Evolutionary conservation across 1,284 basidiomycete species (phyloP).

Genomic region (Tilletia horrida): DNA sequence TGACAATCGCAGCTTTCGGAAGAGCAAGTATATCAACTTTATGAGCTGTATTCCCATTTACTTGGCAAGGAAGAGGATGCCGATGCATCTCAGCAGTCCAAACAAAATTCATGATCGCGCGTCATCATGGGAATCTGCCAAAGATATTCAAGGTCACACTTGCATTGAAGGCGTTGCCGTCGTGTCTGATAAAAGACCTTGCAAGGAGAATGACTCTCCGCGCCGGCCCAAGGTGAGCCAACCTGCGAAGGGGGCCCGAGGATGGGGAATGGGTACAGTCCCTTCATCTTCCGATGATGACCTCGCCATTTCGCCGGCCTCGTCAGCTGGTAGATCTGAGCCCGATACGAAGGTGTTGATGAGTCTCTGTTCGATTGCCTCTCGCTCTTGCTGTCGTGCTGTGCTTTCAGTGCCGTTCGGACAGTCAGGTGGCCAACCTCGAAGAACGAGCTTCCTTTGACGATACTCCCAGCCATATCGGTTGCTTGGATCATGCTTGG

Average conservation of each 20-base stretch:
- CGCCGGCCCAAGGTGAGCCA: not conserved
- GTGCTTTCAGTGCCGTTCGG: not conserved
- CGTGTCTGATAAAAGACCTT: not conserved
- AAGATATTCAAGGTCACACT: no score
- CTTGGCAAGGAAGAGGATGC: not conserved
- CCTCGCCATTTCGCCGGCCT: not conserved
- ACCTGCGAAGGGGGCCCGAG: not conserved
- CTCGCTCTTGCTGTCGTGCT: not conserved
- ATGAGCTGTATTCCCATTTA: slow-evolving; percentile 35
- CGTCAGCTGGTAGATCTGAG: not conserved
- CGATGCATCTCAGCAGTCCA: not conserved
- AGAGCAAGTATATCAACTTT: slow-evolving; percentile 55
- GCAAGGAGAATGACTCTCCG: not conserved
- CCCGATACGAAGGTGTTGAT: not conserved
- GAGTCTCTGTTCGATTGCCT: not conserved
- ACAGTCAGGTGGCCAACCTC: not conserved
- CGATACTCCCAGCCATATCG: not conserved
- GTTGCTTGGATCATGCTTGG: not conserved
- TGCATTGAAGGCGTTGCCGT: no score
- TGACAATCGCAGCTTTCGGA: slow-evolving; percentile 38
- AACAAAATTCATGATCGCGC: not conserved
- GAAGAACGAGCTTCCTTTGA: not conserved
- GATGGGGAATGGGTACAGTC: not conserved
- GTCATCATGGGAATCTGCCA: not conserved
- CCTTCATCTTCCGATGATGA: not conserved